A percentile compares a stretch with the other conserved stretches of the same genome.
Evolutionary conservation across 1,284 basidiomycete genomes (phyloP).

Genomic region (Cronartium ribicola): DNA sequence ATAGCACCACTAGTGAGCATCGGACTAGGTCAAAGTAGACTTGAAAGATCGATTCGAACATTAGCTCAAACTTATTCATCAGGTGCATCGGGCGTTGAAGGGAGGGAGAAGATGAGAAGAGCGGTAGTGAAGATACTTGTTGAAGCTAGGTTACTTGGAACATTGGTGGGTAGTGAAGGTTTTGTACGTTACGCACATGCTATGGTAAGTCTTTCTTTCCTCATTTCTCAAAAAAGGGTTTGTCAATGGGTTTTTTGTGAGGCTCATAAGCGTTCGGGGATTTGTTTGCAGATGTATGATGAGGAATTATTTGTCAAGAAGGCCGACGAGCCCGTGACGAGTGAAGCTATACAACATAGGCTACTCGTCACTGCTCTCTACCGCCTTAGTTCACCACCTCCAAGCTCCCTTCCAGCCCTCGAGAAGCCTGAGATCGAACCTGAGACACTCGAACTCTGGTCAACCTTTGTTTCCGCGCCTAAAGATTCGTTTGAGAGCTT

Average conservation of each 20-base stretch:
- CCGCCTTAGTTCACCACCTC: not conserved
- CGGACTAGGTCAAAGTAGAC: not conserved
- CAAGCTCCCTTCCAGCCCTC: no score
- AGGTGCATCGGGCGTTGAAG: not conserved
- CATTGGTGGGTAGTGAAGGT: conserved; percentile 11
- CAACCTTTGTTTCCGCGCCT: not conserved
- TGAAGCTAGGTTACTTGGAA: conserved; percentile 12
- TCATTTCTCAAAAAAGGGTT: not conserved
- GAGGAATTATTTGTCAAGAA: no score
- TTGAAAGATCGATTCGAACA: conserved; percentile 12
- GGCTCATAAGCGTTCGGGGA: no score
- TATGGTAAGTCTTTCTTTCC: conserved; percentile 11
- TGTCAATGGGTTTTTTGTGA: no score
- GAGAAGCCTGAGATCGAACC: no score
- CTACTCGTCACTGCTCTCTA: conserved; percentile 1
- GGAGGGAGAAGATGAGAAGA: conserved; percentile 9
- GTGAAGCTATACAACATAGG: not conserved
- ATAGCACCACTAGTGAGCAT: conserved; percentile 13
- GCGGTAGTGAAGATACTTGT: conserved; percentile 10
- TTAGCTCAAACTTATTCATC: conserved; percentile 8
- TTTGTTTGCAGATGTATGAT: no score
- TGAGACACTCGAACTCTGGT: no score
- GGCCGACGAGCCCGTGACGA: no score
- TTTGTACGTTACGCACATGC: conserved; percentile 27
- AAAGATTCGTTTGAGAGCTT: not conserved